Conservation (phyloP, 2,329 filamentous ascomycete species). For the Neurospora sp. region DNA sequence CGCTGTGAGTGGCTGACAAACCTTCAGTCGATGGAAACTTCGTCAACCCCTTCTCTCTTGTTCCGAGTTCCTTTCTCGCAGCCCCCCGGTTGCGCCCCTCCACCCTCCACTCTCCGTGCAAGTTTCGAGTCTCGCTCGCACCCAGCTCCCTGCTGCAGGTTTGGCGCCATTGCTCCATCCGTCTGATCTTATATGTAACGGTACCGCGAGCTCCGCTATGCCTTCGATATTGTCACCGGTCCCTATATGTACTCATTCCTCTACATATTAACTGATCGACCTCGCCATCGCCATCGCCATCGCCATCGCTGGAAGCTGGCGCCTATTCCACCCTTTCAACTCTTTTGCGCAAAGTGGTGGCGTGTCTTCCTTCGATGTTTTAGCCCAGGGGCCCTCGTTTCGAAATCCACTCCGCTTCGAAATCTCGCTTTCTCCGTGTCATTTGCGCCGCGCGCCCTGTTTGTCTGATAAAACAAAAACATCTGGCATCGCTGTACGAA, state of each 20-base stretch:
- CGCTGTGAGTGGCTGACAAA: neutral
- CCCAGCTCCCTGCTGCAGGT: neutral
- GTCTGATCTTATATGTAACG: neutral
- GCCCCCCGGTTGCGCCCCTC: neutral
- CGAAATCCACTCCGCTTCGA: neutral
- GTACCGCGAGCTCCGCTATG: neutral
- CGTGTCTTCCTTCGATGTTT: neutral
- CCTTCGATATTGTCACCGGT: neutral
- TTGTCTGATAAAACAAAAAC: neutral
- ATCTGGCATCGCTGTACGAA: neutral
- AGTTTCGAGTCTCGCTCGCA: neutral
- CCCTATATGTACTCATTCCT: neutral
- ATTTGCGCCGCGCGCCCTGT: neutral
- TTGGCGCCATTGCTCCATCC: neutral
- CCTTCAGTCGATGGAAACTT: neutral
- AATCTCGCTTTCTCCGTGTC: neutral
- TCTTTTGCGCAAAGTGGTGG: neutral
- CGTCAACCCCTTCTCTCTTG: neutral
- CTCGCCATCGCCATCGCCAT: neutral
- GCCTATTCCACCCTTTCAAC: slow-evolving; percentile 5
- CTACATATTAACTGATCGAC: neutral
- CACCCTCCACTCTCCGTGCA: neutral
- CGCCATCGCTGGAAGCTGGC: slow-evolving; percentile 14
- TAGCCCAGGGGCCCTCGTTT: neutral
- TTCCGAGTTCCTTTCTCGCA: neutral